Evolutionary conservation across 1,139 yeast genomes (phyloP), one percentile per base, ranked within the genome.

Genomic region (Candida frijolesensis): DNA sequence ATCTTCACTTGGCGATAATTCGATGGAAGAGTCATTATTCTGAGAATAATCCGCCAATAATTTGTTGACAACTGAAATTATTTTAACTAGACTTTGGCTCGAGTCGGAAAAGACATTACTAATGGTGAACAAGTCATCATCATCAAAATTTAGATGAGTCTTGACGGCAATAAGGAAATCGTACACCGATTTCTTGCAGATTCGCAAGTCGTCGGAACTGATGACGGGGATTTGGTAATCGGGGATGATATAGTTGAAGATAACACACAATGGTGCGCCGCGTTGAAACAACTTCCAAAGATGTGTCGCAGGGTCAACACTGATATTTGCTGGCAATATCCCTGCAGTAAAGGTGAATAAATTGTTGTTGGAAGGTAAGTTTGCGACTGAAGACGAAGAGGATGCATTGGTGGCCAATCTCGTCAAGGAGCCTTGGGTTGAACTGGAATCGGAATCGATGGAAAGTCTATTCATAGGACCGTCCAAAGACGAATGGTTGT

Each of bases 241-340:
- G 14, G 73, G 61, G 38, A 63, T 61, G 32, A 86, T 71, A 29
- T 77, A 68, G 68, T 94, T 92, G 74, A 87, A 89, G 8, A 94
- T 72, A 45, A 89, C 80, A 67, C 99, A 92, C 46, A 94, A 76
- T 6, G 98, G 96, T 2, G 96, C 87, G 7, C 99, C 99, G 61
- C 89, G 91, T 60, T 94, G 95, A 62, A 94, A 86, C 44, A 94
- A 74, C 59, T 89, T 86, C 84, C 97, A 89, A 47, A 94, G 68
- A 57, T 90, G 92, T 1, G 97, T 90, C 2, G 89, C 97, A 2
- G 99, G 97, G 64, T 94, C 99, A 60, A 89, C 87, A 51, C 82
- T 80, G 51, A 83, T 76, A 50, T 80, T 83, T 2, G 89, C 87
- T 2, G 95, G 95, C 45, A 87, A 70, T 16, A 85, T 85, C 27